Evolutionary conservation across 495 filamentous ascomycete species (phyloP).

Genomic region (Delitschia confertaspora): DNA sequence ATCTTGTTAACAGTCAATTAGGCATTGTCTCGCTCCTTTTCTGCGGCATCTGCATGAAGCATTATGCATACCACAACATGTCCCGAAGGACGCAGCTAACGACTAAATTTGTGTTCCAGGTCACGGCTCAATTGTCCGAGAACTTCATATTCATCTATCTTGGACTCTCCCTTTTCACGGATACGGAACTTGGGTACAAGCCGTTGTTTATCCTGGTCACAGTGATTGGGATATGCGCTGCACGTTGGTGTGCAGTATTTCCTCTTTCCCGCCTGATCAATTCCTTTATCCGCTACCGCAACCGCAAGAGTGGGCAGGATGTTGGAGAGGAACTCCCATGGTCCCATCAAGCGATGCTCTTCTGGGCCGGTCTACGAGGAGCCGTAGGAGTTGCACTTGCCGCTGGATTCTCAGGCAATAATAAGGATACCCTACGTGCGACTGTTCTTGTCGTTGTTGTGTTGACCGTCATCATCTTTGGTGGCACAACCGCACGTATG

Average conservation of each 20-base stretch:
- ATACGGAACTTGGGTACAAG: constrained; percentile 77
- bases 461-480: constrained; percentile 96
- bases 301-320: constrained; percentile 65
- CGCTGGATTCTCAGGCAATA: constrained; percentile 72
- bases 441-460: constrained; percentile 96
- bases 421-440: constrained; percentile 69
- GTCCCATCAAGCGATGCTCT: constrained; percentile 92
- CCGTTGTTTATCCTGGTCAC: constrained; percentile 93
- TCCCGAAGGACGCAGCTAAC: constrained; percentile 93
- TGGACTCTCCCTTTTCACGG: constrained; percentile 86
- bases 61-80: constrained; percentile 99
- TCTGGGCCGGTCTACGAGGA: constrained; percentile 94
- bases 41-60: constrained; percentile 95
- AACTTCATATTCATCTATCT: constrained; percentile 99
- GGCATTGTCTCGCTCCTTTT: constrained; percentile 95
- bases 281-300: constrained; percentile 86
- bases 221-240: constrained; percentile 80
- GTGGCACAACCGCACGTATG: constrained; percentile 97
- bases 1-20: constrained; percentile 32
- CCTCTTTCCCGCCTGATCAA: constrained; percentile 86
- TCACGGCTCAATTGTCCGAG: constrained; percentile 88
- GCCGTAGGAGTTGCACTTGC: constrained; percentile 94
- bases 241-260: constrained; percentile 88
- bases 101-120: constrained; percentile 95
- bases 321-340: constrained; percentile 84